Evolutionary conservation across 75 land plant species (phyloP), one percentile per base, ranked within the genome.

Genomic region (Gnetum montanum): DNA sequence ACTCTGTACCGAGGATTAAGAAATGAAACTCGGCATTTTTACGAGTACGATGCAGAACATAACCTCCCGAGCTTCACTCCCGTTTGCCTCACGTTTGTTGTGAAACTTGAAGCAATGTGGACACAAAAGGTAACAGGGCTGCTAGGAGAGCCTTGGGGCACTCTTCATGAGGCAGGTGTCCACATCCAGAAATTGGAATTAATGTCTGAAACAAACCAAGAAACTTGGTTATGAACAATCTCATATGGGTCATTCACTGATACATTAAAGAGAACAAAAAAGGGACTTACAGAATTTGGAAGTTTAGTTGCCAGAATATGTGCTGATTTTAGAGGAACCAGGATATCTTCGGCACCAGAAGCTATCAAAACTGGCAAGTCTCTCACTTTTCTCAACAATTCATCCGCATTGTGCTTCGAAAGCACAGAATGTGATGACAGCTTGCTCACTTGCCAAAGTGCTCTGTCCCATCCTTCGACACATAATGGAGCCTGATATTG

Each of bases 111-210:
- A 65, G 10, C 40, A 78, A 58, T 65, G 71, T 73, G 6, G 72
- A 71, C 54, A 87, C 70, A 64, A 85, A 89, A 5, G 95, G 90
- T 8, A 73, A 45, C 33, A 85, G 58, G n/a, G 90, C 90, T 20
- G 86, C 81, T 30, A 89, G 78, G 22, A 89, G 66, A 37, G 90
- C 90, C 49, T 71, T 73, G 0, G 95, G 90, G 46, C 95, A 89
- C 34, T 89, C 95, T 70, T 89, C 95, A 18, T 85, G 95, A 5
- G 95, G 95, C 34, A 89, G 77, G 59, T 89, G 95, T 11, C 95
- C 95, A 59, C 90, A 89, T 18, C 90, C 86, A 15, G 95, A 86
- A 45, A 89, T 82, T 23, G 86, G 79, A 40, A 85, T 83, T 36
- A 89, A 64, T 53, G 80, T 85, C 95, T 89, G 90, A 71, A 74